A percentile compares a stretch with the other conserved stretches of the same genome.
These are phyloP conservation scores for Waltergamsia citrina DNA, from an alignment of 2,329 filamentous ascomycete genomes.

Conservation along the genomic window DNA sequence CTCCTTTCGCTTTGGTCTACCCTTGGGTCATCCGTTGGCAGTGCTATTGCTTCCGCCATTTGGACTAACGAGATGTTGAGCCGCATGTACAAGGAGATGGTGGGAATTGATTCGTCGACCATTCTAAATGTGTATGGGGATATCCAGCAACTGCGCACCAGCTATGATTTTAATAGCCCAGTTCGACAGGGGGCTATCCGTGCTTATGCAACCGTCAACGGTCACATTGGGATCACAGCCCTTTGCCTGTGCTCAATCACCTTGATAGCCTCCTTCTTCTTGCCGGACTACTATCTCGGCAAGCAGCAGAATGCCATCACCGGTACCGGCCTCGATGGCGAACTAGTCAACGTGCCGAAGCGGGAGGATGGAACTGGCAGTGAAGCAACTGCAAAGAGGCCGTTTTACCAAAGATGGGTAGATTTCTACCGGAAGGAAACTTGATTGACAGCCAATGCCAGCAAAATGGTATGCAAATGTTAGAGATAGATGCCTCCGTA, in stretches of 20 bases:
- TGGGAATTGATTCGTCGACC: constrained; percentile 11
- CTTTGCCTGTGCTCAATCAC: constrained; percentile 19
- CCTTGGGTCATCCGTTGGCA: constrained; percentile 25
- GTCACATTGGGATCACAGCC: constrained; percentile 21
- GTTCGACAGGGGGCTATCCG: constrained; percentile 25
- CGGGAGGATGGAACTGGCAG: too few relatives aligned
- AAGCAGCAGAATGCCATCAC: constrained; percentile 23
- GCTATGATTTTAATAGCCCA: constrained; percentile 20
- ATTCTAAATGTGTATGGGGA: constrained; percentile 20
- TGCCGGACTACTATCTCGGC: constrained; percentile 28
- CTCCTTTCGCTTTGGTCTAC: constrained; percentile 27
- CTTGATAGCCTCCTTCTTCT: constrained; percentile 24
- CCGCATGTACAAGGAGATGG: constrained; percentile 19
- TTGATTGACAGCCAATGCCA: too few relatives aligned
- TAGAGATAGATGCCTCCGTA: too few relatives aligned
- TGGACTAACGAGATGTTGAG: constrained; percentile 27
- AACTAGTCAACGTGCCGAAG: constrained; percentile 12
- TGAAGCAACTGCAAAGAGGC: too few relatives aligned
- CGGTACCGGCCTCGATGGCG: constrained; percentile 20
- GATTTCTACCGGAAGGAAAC: too few relatives aligned
- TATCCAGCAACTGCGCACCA: constrained; percentile 20
- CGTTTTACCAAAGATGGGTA: too few relatives aligned
- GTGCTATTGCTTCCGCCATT: constrained; percentile 24
- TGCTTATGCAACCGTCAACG: constrained; percentile 23
- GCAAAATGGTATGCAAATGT: too few relatives aligned